phyloP scores from a whole-genome alignment of 1,284 basidiomycete species.

The Rhodofomes roseus region DNA sequence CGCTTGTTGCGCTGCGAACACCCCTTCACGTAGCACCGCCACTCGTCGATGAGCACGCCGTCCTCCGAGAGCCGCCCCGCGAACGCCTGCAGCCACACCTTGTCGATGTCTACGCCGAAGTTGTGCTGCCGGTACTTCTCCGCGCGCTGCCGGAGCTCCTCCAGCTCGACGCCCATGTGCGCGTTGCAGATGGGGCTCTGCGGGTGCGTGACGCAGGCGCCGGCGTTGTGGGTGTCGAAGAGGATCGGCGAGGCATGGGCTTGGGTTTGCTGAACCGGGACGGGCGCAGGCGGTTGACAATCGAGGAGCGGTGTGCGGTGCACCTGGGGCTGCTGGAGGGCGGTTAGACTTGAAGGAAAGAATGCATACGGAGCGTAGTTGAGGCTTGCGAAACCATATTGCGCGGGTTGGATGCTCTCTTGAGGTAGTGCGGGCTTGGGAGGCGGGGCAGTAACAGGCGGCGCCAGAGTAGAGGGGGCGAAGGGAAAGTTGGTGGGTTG shows the following conservation, averaged over 20 bases:
- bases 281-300: neutral
- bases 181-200: constrained; percentile 36
- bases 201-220: neutral
- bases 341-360: neutral
- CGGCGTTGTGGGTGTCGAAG: neutral
- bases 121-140: constrained; percentile 47
- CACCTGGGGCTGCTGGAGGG: neutral
- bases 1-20: constrained; percentile 64
- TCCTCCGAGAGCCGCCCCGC: constrained; percentile 56
- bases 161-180: constrained; percentile 52
- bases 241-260: constrained; percentile 10
- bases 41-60: constrained; percentile 56
- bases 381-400: neutral
- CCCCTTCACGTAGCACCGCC: constrained; percentile 59
- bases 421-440: neutral
- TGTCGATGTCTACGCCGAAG: constrained; percentile 53
- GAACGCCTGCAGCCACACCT: constrained; percentile 58
- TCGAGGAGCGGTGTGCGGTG: neutral
- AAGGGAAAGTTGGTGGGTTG: neutral
- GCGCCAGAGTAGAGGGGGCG: neutral
- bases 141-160: constrained; percentile 50
- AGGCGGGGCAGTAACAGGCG: neutral
- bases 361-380: neutral
- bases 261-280: neutral
- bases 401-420: neutral